A percentile compares a stretch with the other conserved stretches of the same genome.
These are phyloP conservation scores for Mycotypha africana DNA, from an alignment of 371 early-diverging fungal species.

Conservation along the genomic window DNA sequence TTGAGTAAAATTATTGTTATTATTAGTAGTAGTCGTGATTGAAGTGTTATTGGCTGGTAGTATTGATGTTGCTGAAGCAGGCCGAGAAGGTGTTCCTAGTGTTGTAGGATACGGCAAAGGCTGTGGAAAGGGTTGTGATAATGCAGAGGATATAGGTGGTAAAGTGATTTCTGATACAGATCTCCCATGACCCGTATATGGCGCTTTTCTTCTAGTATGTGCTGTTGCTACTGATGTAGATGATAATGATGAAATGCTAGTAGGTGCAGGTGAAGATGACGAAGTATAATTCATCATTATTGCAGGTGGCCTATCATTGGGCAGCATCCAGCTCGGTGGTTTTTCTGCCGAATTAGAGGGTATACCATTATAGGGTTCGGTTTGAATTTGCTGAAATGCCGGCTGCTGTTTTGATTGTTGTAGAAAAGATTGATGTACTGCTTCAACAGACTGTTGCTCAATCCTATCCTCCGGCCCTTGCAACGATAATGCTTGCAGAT, in stretches of 20 bases:
- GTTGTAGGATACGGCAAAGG: too few species aligned
- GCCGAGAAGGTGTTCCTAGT: conserved; percentile 7
- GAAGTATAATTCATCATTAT: not conserved
- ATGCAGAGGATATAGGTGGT: conserved; percentile 3
- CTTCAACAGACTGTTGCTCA: not conserved
- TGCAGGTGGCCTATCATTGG: conserved; percentile 6
- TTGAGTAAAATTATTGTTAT: too few species aligned
- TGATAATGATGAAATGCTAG: not conserved
- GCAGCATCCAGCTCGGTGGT: conserved; percentile 17
- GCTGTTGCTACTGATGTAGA: not conserved
- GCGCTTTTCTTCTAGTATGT: conserved; percentile 16
- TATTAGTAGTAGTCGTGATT: conserved; percentile 6
- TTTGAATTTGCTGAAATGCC: not conserved
- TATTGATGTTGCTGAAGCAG: not conserved
- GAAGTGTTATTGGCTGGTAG: not conserved
- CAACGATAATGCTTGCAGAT: conserved; percentile 17
- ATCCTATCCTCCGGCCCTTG: conserved; percentile 6
- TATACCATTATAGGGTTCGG: conserved; percentile 8
- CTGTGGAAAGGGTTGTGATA: conserved; percentile 2
- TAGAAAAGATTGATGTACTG: not conserved
- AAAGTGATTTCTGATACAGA: conserved; percentile 18
- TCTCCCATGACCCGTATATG: conserved; percentile 10
- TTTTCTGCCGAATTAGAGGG: conserved; percentile 8
- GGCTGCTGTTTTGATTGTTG: conserved; percentile 1
- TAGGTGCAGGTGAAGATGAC: too few species aligned